Evolutionary conservation across 257 asterid species (phyloP).

Genomic region (Gentiana straminea): DNA sequence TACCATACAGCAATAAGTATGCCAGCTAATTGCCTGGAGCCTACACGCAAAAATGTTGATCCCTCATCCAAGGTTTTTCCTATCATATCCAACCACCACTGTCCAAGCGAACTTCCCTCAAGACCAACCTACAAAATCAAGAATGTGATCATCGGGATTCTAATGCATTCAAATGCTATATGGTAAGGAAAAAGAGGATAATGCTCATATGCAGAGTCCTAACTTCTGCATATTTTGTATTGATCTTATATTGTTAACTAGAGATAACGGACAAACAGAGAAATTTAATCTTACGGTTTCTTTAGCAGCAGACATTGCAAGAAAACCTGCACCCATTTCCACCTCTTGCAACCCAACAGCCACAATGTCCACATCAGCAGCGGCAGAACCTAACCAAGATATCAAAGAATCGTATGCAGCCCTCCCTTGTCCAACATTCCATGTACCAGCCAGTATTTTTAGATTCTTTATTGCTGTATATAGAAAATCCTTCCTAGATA

Average conservation of each 20-base stretch:
- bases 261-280: constrained; percentile 1
- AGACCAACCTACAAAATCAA: constrained; percentile 72
- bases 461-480: constrained; percentile 73
- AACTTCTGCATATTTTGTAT: no score
- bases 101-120: constrained; percentile 96
- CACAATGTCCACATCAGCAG: constrained; percentile 57
- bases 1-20: constrained; percentile 90
- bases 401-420: constrained; percentile 80
- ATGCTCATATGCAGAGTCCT: no score
- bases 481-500: constrained; percentile 64
- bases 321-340: constrained; percentile 99
- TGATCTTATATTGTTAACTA: neutral
- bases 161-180: no score
- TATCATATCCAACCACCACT: constrained; percentile 96
- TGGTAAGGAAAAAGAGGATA: no score
- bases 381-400: constrained; percentile 85
- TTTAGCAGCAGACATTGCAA: constrained; percentile 97
- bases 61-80: constrained; percentile 92
- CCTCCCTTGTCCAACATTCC: constrained; percentile 98
- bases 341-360: constrained; percentile 96
- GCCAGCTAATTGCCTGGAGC: constrained; percentile 98
- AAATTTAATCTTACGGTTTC: constrained; percentile 60
- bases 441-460: constrained; percentile 88
- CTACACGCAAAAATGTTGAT: constrained; percentile 68
- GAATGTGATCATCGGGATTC: neutral